Evolutionary conservation across 1,139 yeast genomes (phyloP), one percentile per base, ranked within the genome.

Genomic region (Blastobotrys capitulatus): DNA sequence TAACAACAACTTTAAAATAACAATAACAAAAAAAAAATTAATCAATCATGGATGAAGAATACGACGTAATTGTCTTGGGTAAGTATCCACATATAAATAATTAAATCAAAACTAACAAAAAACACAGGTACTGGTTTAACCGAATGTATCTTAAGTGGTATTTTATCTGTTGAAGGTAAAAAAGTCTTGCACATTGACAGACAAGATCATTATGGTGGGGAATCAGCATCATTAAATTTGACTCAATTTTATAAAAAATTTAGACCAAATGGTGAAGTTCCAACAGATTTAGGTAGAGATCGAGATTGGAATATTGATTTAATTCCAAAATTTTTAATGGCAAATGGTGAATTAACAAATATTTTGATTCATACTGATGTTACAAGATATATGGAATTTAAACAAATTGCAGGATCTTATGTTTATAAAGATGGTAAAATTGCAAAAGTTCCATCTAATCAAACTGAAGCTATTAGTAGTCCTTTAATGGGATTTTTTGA

Each of bases 221-320:
- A 82, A 66, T 76, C 82, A 27, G 86, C 88, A 10, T 80, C 86
- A 38, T 72, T 82, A 56, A 80, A 79, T 62, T 73, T 82, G 55
- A 70, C 80, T 45, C 76, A 72, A 61, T 65, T 73, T 27, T 72
- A 68, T 63, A 62, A 64, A 57, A 72, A 72, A 64, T 73, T 71
- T 65, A 70, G 76, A 32, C 73, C 75, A 19, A 51, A 52, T 25
- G 62, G 53, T 20, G 86, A 84, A 59, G 77, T 80, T 54, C 88
- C 94, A 18, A 86, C 83, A 54, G 76, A 73, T 37, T 78, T 82
- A 52, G 98, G 98, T 44, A 80, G 95, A 60, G 96, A 89, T 64
- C 79, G 98, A 58, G 98, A 92, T 68, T 92, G 98, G 97, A 89
- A 95, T 68, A 90, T 92, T 50, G 99, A 92, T 66, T 76, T 92